Conservation (phyloP, 2,329 filamentous ascomycete genomes). For the Xylaria sp. region DNA sequence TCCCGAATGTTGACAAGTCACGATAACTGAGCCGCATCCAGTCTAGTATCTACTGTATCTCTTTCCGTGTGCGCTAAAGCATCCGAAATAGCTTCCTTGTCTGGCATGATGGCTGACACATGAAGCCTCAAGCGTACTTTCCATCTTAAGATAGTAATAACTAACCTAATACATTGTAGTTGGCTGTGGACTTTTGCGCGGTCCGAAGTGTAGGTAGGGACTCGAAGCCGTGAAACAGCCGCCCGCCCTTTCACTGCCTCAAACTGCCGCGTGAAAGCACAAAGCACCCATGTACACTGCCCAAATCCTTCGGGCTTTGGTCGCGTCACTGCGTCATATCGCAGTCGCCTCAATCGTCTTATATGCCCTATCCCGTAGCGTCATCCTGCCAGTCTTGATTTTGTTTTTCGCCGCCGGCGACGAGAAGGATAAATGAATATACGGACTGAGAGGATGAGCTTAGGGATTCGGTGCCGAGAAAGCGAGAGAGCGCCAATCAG, state of each 20-base stretch:
- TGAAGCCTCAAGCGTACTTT: slow-evolving; percentile 1
- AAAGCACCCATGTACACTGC: slow-evolving; percentile 19
- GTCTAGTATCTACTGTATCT: neutral
- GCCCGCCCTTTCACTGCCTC: slow-evolving; percentile 25
- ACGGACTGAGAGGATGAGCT: neutral
- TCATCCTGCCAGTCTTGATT: neutral
- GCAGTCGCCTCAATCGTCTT: neutral
- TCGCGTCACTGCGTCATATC: neutral
- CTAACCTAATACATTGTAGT: neutral
- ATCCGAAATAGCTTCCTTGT: slow-evolving; percentile 10
- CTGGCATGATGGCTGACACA: slow-evolving; percentile 4
- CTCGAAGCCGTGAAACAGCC: slow-evolving; percentile 21
- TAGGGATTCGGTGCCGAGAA: slow-evolving; percentile 3
- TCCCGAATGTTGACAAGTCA: neutral
- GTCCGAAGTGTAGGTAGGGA: neutral
- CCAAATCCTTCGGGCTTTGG: neutral
- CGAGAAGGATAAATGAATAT: neutral
- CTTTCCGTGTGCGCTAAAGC: neutral
- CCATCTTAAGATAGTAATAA: neutral
- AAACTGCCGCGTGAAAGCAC: slow-evolving; percentile 20
- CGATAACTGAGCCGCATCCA: slow-evolving; percentile 1
- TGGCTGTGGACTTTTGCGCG: slow-evolving; percentile 15
- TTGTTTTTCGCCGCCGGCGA: neutral
- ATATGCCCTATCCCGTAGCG: neutral
- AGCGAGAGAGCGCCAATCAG: neutral